Conservation (phyloP, 805 yeast genomes). For the Yarrowia sp. region DNA sequence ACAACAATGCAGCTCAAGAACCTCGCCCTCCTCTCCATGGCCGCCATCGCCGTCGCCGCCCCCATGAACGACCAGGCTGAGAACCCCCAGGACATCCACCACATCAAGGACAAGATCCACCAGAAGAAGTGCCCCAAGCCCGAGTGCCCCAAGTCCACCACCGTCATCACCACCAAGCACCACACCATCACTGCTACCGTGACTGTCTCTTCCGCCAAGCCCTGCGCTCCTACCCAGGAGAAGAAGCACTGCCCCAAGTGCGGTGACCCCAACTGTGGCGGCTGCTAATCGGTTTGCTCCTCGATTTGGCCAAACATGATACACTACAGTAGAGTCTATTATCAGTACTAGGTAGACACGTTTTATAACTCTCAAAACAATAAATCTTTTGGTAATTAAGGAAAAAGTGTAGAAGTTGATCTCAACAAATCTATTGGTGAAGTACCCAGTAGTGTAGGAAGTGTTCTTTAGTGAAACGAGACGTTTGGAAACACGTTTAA, state of each 20-base stretch:
- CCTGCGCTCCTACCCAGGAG: slow-evolving; percentile 25
- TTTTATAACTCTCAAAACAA: slow-evolving; percentile 20
- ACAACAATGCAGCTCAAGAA: slow-evolving; percentile 37
- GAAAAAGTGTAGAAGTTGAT: no score
- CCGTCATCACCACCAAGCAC: slow-evolving; percentile 10
- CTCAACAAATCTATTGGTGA: no score
- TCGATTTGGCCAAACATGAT: not conserved
- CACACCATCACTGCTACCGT: not conserved
- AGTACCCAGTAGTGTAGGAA: no score
- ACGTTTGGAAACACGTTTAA: no score
- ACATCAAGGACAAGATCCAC: slow-evolving; percentile 30
- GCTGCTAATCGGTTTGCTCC: slow-evolving; percentile 8
- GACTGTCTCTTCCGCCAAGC: slow-evolving; percentile 9
- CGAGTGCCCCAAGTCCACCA: slow-evolving; percentile 29
- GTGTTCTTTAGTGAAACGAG: no score
- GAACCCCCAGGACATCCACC: slow-evolving; percentile 31
- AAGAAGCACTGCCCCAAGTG: slow-evolving; percentile 33
- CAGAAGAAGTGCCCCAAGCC: slow-evolving; percentile 34
- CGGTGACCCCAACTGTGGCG: slow-evolving; percentile 22
- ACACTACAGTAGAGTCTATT: slow-evolving; percentile 2
- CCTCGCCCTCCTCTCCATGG: slow-evolving; percentile 33
- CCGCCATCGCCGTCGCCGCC: slow-evolving; percentile 37
- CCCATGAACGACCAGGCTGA: slow-evolving; percentile 23
- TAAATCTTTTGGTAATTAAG: not conserved
- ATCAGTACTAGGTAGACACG: slow-evolving; percentile 5